A percentile compares a stretch with the other conserved stretches of the same genome.
phyloP scores from a whole-genome alignment of 352 stramenopile genomes.

The Phytopythium cucurbitacearum region DNA sequence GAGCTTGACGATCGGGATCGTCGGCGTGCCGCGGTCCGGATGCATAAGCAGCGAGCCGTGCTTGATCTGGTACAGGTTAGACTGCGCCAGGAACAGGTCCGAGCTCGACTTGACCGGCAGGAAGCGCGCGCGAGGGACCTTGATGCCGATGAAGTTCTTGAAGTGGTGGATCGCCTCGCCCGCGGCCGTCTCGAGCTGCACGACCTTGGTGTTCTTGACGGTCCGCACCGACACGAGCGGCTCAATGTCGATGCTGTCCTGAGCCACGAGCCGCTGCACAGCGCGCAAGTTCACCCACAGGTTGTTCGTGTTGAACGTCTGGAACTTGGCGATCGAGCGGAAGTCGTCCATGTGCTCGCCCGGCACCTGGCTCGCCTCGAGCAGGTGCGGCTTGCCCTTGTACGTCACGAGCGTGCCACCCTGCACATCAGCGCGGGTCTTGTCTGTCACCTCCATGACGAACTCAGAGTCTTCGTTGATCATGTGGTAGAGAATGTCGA shows the following conservation, averaged over 20 bases:
- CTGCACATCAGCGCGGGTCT: slow-evolving; percentile 89
- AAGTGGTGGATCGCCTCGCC: slow-evolving; percentile 99
- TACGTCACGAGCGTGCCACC: slow-evolving; percentile 90
- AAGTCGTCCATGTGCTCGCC: slow-evolving; percentile 95
- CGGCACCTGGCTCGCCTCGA: slow-evolving; percentile 97
- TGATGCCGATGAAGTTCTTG: slow-evolving; percentile 94
- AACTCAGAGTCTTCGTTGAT: slow-evolving; percentile 96
- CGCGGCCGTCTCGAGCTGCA: slow-evolving; percentile 96
- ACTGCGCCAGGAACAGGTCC: slow-evolving; percentile 95
- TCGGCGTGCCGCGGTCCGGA: slow-evolving; percentile 64
- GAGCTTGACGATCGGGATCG: slow-evolving; percentile 92
- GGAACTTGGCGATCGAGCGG: slow-evolving; percentile 92
- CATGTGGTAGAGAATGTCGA: slow-evolving; percentile 99
- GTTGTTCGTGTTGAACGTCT: slow-evolving; percentile 99
- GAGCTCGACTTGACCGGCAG: slow-evolving; percentile 99
- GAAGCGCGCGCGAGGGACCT: slow-evolving; percentile 96
- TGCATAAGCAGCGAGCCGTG: slow-evolving; percentile 91
- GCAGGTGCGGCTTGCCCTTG: slow-evolving; percentile 92
- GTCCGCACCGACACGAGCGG: slow-evolving; percentile 91
- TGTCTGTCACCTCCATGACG: slow-evolving; percentile 98
- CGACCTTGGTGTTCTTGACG: slow-evolving; percentile 93
- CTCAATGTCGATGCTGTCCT: slow-evolving; percentile 98
- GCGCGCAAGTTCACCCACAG: slow-evolving; percentile 98
- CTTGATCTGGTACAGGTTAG: slow-evolving; percentile 92
- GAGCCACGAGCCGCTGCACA: slow-evolving; percentile 94